Evolutionary conservation across 805 yeast genomes (phyloP), one percentile per base, ranked within the genome.

Genomic region (Candida ovalis): DNA sequence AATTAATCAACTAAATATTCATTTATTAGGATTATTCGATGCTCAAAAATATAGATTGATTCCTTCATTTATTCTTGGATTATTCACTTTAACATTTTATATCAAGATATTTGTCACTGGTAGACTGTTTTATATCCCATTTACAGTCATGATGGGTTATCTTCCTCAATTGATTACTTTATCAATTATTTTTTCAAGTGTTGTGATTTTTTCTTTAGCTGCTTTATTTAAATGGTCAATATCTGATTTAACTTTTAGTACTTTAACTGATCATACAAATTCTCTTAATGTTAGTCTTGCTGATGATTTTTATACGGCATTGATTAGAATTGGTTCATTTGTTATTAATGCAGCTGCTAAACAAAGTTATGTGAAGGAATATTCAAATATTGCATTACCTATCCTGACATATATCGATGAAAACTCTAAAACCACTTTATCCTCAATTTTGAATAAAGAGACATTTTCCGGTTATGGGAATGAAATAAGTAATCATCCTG

Each of bases 331-430:
- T 43, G 89, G 88, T 0, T 70, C 79, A 47, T 70, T 85, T 41
- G 80, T 86, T 15, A 74, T 85, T 36, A 78, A 82, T n/a, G 81
- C 84, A 45, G 83, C 87, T 0, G 83, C 86, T 2, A 77, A 75
- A 47, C 78, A 82, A 27, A 81, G 86, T 52, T 86, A 83, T 61
- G 75, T 82, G 37, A 75, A 79, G 43, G 89, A 85, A 57, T 69
- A 77, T 27, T 69, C 80, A 23, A 60, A 72, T 15, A 67, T 85
- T 2, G 60, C 64, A 0, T 60, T 76, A n/a, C 79, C 79, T n/a
- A 60, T 62, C 10, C 63, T 69, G 13, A 84, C 87, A 0, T 86
- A 83, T 79, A 50, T 84, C 18, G 86, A 81, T 44, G 40, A 43
- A 13, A 43, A 44, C 38, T 45, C 19, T 43, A 25, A 25, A 4